Evolutionary conservation across 2,329 filamentous ascomycete genomes (phyloP), one percentile per base, ranked within the genome.

Genomic region (Corinectria fuckeliana): DNA sequence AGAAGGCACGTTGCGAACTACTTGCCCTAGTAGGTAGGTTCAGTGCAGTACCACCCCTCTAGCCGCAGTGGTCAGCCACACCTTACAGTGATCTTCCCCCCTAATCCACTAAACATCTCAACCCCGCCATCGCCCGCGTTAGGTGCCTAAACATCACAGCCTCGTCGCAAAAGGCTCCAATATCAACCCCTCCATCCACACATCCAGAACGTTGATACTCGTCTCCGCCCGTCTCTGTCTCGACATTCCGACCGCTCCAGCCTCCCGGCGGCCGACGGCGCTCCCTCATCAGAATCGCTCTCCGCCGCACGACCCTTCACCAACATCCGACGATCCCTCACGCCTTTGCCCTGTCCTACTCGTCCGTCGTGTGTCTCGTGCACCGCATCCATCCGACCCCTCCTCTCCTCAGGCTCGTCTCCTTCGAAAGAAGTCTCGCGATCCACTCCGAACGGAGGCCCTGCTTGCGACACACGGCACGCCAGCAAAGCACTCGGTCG

Each of bases 121-220:
- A 48, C 26, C 45, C 45, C 45, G 7, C 45, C 42, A 45, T 48
- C 26, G 26, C 28, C 32, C 36, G 39, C n/a, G 34, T 48, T 56
- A 28, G 52, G 52, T 49, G 53, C 66, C 48, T 65, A 65, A 68
- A n/a, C 58, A 68, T 69, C 65, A 55, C 54, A 69, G 67, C 67
- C 67, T 69, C 58, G 67, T 69, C 67, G 67, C 65, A 62, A 65
- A 58, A 69, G 67, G 52, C 52, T 56, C 52, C 52, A 49, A 32
- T 25, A 47, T 41, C 50, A 65, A 69, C 67, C 67, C 67, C 67
- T 69, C 67, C 67, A 69, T 66, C 67, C 59, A 50, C 56, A 50
- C 55, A 59, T 61, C 44, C 42, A 45, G 41, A 42, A 39, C 44
- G n/a, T 41, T 25, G 26, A 28, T 49, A 44, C 28, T 28, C 34